Evolutionary conservation across 345 rosid genomes (phyloP).

Genomic region (Pistacia vera): DNA sequence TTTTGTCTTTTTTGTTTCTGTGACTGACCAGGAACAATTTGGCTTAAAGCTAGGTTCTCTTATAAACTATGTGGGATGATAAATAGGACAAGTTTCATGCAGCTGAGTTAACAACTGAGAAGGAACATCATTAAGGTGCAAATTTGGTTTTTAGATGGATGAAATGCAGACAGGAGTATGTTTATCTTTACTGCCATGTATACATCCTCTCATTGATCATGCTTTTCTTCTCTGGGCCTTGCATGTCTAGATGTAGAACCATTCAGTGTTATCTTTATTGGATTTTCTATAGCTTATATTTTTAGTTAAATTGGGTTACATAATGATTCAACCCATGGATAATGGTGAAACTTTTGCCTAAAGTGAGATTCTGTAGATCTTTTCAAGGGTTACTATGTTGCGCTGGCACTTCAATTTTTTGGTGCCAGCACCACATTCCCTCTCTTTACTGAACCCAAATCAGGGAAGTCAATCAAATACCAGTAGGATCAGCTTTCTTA

Average conservation of each 20-base stretch:
- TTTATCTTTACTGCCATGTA: neutral
- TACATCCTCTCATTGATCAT: too few relatives aligned
- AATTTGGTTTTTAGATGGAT: neutral
- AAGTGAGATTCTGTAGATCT: neutral
- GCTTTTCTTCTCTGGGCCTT: too few relatives aligned
- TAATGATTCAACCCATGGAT: neutral
- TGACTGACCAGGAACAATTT: neutral
- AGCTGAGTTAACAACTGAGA: neutral
- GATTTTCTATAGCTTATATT: neutral
- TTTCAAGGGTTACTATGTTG: neutral
- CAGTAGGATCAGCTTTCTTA: neutral
- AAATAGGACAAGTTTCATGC: neutral
- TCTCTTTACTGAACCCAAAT: neutral
- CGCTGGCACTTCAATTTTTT: neutral
- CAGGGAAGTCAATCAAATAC: neutral
- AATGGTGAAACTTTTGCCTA: neutral
- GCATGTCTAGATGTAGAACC: too few relatives aligned
- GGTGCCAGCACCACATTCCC: neutral
- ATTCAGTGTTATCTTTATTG: neutral
- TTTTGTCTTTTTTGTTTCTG: too few relatives aligned
- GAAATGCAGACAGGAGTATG: neutral
- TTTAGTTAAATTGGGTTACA: neutral
- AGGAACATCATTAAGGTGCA: neutral
- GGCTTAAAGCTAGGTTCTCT: neutral
- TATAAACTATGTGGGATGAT: neutral